A percentile compares a stretch with the other conserved stretches of the same genome.
These are phyloP conservation scores for Coemansia sp. DNA, from an alignment of 192 early-diverging fungal species.

Conservation along the genomic window DNA sequence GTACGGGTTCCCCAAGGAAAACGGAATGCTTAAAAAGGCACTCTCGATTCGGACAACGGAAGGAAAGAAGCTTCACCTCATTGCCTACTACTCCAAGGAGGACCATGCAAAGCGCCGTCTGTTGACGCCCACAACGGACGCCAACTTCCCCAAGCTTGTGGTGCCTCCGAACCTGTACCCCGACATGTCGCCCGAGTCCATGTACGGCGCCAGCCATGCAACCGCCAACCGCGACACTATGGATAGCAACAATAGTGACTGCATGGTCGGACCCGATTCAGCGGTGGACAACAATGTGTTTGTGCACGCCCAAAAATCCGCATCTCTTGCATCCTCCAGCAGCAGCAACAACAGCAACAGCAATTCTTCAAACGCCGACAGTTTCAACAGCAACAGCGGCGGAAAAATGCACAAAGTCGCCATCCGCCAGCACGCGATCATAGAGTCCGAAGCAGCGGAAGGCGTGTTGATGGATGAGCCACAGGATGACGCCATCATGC, in stretches of 20 bases:
- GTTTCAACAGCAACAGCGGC: not conserved
- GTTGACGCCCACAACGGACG: conserved; percentile 66
- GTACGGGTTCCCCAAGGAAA: no score
- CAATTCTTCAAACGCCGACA: not conserved
- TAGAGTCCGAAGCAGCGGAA: not conserved
- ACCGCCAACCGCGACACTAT: conserved; percentile 12
- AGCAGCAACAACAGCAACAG: not conserved
- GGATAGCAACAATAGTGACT: not conserved
- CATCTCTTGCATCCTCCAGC: conserved; percentile 1
- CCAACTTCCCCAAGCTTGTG: conserved; percentile 62
- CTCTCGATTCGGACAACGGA: conserved; percentile 80
- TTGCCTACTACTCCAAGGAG: conserved; percentile 85
- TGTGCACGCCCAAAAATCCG: not conserved
- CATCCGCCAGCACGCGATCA: not conserved
- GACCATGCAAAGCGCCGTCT: conserved; percentile 67
- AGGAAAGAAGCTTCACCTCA: conserved; percentile 80
- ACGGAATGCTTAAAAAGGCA: conserved; percentile 86
- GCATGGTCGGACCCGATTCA: not conserved
- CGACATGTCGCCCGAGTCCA: conserved; percentile 62
- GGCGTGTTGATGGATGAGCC: not conserved
- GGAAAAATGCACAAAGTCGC: not conserved
- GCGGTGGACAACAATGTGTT: not conserved
- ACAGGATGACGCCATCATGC: not conserved
- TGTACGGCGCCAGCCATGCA: conserved; percentile 52
- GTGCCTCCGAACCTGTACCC: conserved; percentile 85